These are phyloP conservation scores for Pythium vanterpoolii DNA, from an alignment of 352 stramenopile genomes.

Conservation along the genomic window DNA sequence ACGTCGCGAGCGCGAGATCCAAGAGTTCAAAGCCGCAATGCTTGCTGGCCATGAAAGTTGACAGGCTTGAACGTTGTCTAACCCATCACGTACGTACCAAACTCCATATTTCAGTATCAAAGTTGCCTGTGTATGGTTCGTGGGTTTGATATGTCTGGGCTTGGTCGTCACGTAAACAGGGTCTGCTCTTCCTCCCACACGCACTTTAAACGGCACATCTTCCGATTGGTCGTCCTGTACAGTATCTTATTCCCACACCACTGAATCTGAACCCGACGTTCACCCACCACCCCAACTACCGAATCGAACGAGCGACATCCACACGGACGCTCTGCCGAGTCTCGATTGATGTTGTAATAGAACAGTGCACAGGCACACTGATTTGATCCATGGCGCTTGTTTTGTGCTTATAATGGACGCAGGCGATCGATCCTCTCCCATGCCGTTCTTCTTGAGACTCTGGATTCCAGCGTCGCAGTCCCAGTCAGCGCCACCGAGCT, in stretches of 20 bases:
- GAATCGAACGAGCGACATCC: neutral
- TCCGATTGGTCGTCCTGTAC: too few species aligned
- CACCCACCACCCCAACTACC: neutral
- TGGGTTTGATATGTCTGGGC: neutral
- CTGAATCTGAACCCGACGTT: too few species aligned
- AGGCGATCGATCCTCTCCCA: too few species aligned
- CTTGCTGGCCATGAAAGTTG: neutral
- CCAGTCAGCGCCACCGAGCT: too few species aligned
- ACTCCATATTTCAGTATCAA: neutral
- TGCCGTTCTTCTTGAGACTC: too few species aligned
- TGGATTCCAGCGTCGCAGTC: too few species aligned
- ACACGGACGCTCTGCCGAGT: neutral
- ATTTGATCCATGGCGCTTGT: neutral
- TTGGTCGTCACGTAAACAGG: neutral
- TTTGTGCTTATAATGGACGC: too few species aligned
- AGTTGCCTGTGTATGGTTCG: neutral
- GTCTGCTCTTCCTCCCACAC: neutral
- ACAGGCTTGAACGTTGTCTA: neutral
- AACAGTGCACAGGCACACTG: slow-evolving; percentile 14
- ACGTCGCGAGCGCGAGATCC: slow-evolving; percentile 48
- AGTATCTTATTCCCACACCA: too few species aligned
- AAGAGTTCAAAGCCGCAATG: slow-evolving; percentile 59
- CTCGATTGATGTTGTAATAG: neutral
- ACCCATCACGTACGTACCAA: neutral
- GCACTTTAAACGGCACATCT: neutral